Conservation (phyloP, 2,329 filamentous ascomycete genomes). For the Beauveria varroae region DNA sequence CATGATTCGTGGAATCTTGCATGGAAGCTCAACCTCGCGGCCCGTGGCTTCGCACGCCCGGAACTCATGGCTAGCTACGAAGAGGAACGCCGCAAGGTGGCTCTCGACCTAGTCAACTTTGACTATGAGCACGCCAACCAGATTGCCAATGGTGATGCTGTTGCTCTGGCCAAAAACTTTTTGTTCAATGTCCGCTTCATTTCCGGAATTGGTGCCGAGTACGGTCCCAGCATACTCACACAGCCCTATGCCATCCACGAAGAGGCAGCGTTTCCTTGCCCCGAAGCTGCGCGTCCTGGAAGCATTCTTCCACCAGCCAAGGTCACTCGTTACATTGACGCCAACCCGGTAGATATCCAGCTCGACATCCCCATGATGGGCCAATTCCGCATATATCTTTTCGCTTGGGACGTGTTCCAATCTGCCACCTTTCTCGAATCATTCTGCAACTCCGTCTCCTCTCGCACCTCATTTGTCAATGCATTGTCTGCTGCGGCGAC, state of each 20-base stretch:
- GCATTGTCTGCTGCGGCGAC: conserved; percentile 52
- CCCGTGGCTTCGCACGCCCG: conserved; percentile 47
- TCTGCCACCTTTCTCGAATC: conserved; percentile 50
- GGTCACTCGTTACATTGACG: conserved; percentile 67
- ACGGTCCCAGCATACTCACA: conserved; percentile 45
- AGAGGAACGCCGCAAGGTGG: conserved; percentile 54
- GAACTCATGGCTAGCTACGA: conserved; percentile 54
- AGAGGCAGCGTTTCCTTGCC: conserved; percentile 19
- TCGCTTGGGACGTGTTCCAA: conserved; percentile 54
- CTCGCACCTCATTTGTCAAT: conserved; percentile 47
- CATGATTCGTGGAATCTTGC: conserved; percentile 55
- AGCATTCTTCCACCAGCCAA: conserved; percentile 58
- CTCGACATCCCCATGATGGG: conserved; percentile 71
- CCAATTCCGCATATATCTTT: conserved; percentile 69
- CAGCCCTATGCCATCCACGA: conserved; percentile 34
- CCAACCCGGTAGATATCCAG: conserved; percentile 70
- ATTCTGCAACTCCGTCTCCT: conserved; percentile 48
- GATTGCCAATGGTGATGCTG: conserved; percentile 54
- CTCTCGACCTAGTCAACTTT: conserved; percentile 51
- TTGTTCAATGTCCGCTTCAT: conserved; percentile 65
- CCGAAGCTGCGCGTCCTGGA: conserved; percentile 36
- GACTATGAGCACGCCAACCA: conserved; percentile 51
- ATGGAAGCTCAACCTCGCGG: conserved; percentile 45
- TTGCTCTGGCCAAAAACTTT: conserved; percentile 60
- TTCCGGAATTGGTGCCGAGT: conserved; percentile 61